Conservation (phyloP, 495 filamentous ascomycete genomes). For the Cladorrhinum samala region DNA sequence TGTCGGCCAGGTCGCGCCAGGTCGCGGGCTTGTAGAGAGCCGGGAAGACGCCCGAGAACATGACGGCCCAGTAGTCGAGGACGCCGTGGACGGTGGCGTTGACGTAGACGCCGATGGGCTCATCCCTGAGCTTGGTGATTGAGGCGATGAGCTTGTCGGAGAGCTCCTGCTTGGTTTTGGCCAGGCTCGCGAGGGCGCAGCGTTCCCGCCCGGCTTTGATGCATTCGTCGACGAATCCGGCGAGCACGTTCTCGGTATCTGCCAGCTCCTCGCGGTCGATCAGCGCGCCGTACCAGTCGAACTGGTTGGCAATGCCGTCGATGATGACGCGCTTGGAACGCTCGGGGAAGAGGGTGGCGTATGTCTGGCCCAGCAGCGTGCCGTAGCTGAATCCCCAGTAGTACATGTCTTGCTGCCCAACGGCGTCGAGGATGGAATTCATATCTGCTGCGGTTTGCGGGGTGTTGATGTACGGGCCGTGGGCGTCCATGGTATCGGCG, state of each 20-base stretch:
- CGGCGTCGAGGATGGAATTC: constrained; percentile 41
- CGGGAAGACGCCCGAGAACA: constrained; percentile 31
- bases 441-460: constrained; percentile 47
- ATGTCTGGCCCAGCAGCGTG: constrained; percentile 53
- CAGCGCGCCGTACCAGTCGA: constrained; percentile 30
- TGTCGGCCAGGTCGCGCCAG: constrained; percentile 32
- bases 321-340: constrained; percentile 35
- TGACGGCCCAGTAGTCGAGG: constrained; percentile 31
- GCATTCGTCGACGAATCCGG: constrained; percentile 41
- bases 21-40: constrained; percentile 32
- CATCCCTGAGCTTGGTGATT: constrained; percentile 21
- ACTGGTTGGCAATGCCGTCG: constrained; percentile 39
- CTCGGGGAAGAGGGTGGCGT: constrained; percentile 39
- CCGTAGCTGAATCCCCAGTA: constrained; percentile 66
- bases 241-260: constrained; percentile 34
- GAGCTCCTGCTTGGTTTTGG: constrained; percentile 25
- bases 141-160: constrained; percentile 20
- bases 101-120: constrained; percentile 37
- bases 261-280: constrained; percentile 23
- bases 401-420: constrained; percentile 38
- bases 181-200: constrained; percentile 31
- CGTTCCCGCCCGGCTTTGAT: constrained; percentile 29
- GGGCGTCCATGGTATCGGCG: constrained; percentile 36
- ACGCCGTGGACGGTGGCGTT: constrained; percentile 34
- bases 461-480: constrained; percentile 38